Percentiles rank a stretch among this genome's conserved stretches.
Conservation (phyloP, 805 yeast genomes). For the Kuraishia piskuri region DNA sequence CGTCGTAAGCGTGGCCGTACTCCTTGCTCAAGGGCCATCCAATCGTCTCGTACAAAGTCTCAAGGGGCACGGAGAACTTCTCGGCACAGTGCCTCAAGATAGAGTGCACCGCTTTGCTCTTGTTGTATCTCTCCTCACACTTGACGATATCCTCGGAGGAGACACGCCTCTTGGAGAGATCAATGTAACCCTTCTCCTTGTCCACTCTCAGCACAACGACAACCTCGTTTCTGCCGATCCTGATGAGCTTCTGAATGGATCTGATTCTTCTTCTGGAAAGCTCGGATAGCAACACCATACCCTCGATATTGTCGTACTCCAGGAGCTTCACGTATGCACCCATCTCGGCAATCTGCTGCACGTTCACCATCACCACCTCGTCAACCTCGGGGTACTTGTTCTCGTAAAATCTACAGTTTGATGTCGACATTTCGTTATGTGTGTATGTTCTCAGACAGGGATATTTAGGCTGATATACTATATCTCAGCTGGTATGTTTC, state of each 20-base stretch:
- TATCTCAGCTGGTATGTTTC: not conserved
- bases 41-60: constrained; percentile 73
- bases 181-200: constrained; percentile 97
- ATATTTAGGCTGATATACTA: no score
- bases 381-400: constrained; percentile 98
- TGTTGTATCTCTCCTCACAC: constrained; percentile 96
- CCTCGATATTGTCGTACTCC: constrained; percentile 97
- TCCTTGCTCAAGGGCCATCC: constrained; percentile 98
- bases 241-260: constrained; percentile 92
- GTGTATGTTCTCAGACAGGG: no score
- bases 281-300: constrained; percentile 94
- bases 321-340: constrained; percentile 95
- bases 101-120: constrained; percentile 97
- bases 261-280: constrained; percentile 97
- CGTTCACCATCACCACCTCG: constrained; percentile 98
- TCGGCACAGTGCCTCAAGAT: constrained; percentile 97
- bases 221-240: constrained; percentile 98
- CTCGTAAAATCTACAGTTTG: constrained; percentile 94
- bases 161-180: constrained; percentile 94
- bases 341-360: constrained; percentile 98
- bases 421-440: constrained; percentile 53
- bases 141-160: constrained; percentile 95
- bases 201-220: constrained; percentile 97
- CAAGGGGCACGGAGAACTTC: constrained; percentile 83
- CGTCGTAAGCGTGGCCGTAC: constrained; percentile 96